Base-by-base conservation (phyloP, 2,329 filamentous ascomycete species). In the Neopestalotiopsis rosae region DNA sequence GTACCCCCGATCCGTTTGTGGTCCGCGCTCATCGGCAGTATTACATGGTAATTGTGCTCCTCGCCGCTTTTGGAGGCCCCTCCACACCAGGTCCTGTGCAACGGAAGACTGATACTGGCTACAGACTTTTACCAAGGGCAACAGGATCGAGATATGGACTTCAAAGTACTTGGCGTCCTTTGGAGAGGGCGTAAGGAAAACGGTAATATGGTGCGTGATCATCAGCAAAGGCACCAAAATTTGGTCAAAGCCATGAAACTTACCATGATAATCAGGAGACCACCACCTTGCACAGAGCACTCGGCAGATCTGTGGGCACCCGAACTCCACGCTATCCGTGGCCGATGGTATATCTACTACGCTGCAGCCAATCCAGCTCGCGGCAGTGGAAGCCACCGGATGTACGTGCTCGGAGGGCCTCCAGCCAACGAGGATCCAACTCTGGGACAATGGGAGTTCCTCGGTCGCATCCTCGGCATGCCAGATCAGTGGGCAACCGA, bases 321-420 rank as follows among this genome's bases (percentile, higher is more conserved):
- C 4, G 77, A 79, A 63, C 72, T 79, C 20, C 77, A 79, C 61
- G 72, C 75, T 28, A 42, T 79, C 6, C 71, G 69, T 64, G 77
- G 74, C 5, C 72, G 77, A 63, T 79, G 77, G 77, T 78, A 78
- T 67, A 72, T 79, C n/a, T 79, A 79, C 72, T 78, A 78, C 59
- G 72, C 77, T 1, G 77, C 77, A 2, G 76, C 77, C 20, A 71
- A 75, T 61, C 71, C 74, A 14, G 69, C 69, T 28, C 72, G 67
- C 40, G 77, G 77, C n/a, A 78, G 76, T 56, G 74, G 73, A 59
- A 77, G 76, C 69, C 77, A 79, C 64, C 75, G 77, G 40, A 77
- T 79, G 74, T 79, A 76, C 66, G 77, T 79, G 13, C 69, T 79
- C 4, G 77, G 76, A 7, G 77, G 77, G 0, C 76, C 77, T 1